Evolutionary conservation across 768 basidiomycete genomes (phyloP).

Genomic region (Amanita thiersii): DNA sequence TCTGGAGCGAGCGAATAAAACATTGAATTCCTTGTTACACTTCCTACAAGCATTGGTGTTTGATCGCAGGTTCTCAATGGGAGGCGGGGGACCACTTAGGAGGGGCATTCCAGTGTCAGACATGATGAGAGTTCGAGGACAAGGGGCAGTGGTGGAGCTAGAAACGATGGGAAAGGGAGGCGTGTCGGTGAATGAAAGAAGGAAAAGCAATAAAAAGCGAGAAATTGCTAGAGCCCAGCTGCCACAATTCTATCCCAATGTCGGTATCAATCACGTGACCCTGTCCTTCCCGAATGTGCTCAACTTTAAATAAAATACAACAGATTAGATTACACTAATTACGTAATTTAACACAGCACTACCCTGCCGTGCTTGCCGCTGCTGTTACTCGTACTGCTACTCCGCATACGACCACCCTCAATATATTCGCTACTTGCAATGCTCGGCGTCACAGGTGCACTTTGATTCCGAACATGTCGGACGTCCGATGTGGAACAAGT

Average conservation of each 20-base stretch:
- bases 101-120: slow-evolving; percentile 47
- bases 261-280: too few species aligned
- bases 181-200: too few species aligned
- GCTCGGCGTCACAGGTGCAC: neutral
- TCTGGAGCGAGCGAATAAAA: slow-evolving; percentile 55
- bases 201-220: too few species aligned
- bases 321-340: slow-evolving; percentile 1
- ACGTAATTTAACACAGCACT: slow-evolving; percentile 1
- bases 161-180: neutral
- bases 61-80: slow-evolving; percentile 19
- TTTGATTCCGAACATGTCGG: slow-evolving; percentile 3
- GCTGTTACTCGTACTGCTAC: slow-evolving; percentile 10
- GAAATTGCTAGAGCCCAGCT: too few species aligned
- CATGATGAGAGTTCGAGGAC: slow-evolving; percentile 1
- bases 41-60: slow-evolving; percentile 44
- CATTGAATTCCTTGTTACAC: slow-evolving; percentile 67
- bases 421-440: neutral
- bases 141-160: too few species aligned
- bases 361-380: slow-evolving; percentile 14
- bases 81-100: slow-evolving; percentile 58
- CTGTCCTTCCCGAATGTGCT: too few species aligned
- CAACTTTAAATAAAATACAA: slow-evolving; percentile 16
- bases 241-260: too few species aligned
- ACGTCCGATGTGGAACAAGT: neutral
- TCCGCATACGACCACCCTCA: neutral